These are phyloP conservation scores for Ophiocordyceps robertsii DNA, from an alignment of 2,329 filamentous ascomycete genomes.

Conservation along the genomic window DNA sequence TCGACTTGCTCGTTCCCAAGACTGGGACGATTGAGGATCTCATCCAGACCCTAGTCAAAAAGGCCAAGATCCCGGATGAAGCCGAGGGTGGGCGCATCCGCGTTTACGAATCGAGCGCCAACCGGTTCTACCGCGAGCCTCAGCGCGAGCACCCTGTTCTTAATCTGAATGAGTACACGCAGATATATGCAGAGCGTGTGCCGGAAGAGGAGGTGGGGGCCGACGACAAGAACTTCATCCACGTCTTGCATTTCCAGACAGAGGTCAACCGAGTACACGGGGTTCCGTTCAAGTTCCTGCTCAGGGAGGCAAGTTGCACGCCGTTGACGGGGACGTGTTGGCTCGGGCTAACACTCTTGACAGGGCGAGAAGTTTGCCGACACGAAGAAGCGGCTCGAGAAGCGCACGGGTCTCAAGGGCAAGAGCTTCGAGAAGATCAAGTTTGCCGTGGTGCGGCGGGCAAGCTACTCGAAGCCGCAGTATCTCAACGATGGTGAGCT, in stretches of 20 bases:
- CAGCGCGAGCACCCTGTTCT: slow-evolving; percentile 57
- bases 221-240: slow-evolving; percentile 48
- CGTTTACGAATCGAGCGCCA: slow-evolving; percentile 69
- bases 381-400: slow-evolving; percentile 87
- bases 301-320: slow-evolving; percentile 53
- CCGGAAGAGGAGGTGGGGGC: slow-evolving; percentile 57
- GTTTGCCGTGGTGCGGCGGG: slow-evolving; percentile 68
- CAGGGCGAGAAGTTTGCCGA: slow-evolving; percentile 78
- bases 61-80: slow-evolving; percentile 67
- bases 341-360: neutral
- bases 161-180: slow-evolving; percentile 74
- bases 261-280: slow-evolving; percentile 77
- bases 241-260: slow-evolving; percentile 84
- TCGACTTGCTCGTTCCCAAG: slow-evolving; percentile 79
- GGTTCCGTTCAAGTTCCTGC: slow-evolving; percentile 78
- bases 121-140: slow-evolving; percentile 75
- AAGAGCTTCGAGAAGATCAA: slow-evolving; percentile 99
- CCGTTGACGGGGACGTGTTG: neutral
- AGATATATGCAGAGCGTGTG: slow-evolving; percentile 67
- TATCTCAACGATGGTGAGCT: slow-evolving; percentile 78
- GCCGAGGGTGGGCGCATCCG: slow-evolving; percentile 54
- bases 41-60: slow-evolving; percentile 62
- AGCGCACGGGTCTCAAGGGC: slow-evolving; percentile 86
- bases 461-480: slow-evolving; percentile 60
- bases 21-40: slow-evolving; percentile 71